Percentiles rank a stretch among this genome's conserved stretches.
phyloP scores from a whole-genome alignment of 768 basidiomycete species.

The Hygrocybe coccinea region DNA sequence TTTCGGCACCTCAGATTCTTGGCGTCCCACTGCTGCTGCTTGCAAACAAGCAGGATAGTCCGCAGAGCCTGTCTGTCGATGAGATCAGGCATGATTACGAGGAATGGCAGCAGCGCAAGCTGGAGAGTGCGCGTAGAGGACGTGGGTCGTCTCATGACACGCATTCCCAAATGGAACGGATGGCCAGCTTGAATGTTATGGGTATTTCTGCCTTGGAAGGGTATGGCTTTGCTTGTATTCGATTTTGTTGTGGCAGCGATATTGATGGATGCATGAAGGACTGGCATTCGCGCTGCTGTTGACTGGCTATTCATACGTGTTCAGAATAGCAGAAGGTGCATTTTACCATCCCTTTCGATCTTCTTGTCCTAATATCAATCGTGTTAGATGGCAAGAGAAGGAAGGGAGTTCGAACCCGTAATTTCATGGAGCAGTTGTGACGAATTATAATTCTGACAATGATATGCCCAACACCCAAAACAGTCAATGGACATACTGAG shows the following conservation, averaged over 20 bases:
- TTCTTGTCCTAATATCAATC: neutral
- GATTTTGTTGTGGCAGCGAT: neutral
- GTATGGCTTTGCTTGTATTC: conserved; percentile 39
- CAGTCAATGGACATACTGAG: no score
- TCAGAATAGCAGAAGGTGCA: conserved; percentile 76
- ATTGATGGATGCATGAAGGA: conserved; percentile 40
- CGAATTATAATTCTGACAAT: neutral
- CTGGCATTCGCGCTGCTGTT: conserved; percentile 83
- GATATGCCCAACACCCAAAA: neutral
- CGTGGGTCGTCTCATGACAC: conserved; percentile 45
- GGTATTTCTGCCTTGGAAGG: conserved; percentile 89
- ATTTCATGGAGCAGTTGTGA: no score
- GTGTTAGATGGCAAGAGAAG: conserved; percentile 1
- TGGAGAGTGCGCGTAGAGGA: conserved; percentile 59
- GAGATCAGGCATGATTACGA: conserved; percentile 89
- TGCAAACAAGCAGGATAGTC: conserved; percentile 94
- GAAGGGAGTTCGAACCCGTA: neutral
- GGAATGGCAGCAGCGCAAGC: conserved; percentile 75
- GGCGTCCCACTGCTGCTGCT: conserved; percentile 86
- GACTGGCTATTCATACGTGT: conserved; percentile 95
- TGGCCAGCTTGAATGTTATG: conserved; percentile 83
- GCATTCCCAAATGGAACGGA: conserved; percentile 44
- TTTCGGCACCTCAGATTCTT: conserved; percentile 85
- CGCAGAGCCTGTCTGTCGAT: conserved; percentile 73
- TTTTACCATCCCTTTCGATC: neutral